Evolutionary conservation across 441 rosid species (phyloP), one percentile per base, ranked within the genome.

Genomic region (Eutrema salsugineum): DNA sequence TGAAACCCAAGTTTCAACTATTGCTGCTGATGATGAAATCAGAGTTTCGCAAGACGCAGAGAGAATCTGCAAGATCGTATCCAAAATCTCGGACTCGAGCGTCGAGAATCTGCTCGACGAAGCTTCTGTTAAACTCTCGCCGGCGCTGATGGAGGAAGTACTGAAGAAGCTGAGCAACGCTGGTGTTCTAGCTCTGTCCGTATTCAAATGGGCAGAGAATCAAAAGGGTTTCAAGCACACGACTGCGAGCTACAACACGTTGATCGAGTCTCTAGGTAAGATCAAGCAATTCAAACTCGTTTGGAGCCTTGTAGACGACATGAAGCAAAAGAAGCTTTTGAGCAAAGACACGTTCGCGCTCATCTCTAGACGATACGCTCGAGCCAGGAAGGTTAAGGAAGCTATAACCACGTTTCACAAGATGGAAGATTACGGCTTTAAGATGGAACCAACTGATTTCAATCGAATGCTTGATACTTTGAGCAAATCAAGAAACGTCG

Each of bases 181-280:
- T 0, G 97, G 97, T 17, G 81, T 77, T 54, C 78, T 88, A 5
- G 95, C 97, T 2, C 69, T 87, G 35, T 86, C 92, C 11, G 87
- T 93, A 65, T 92, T 87, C 73, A 79, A 76, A 70, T 88, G 93
- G 93, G 89, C 96, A 53, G 96, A 91, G 85, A 88, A 79, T 76
- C 91, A 82, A 71, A 71, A 78, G 40, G 87, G 87, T 63, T 93
- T 84, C 63, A 55, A 82, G 63, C 70, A 91, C 36, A 70, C 63
- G 10, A 71, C 91, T 3, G 80, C 86, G n/a, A 89, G 84, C 81
- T 93, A 91, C 83, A 87, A 91, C 32, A 85, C 81, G 1, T 54
- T 91, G 79, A 88, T 93, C 64, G 97, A 88, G 35, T 84, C 97
- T 30, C 80, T 91, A 28, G 96, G 94, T 6, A 93, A 91, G 83